Percentiles rank a stretch among this genome's conserved stretches.
phyloP scores from a whole-genome alignment of 805 yeast genomes.

The Tetrapisispora nanseiensis region DNA sequence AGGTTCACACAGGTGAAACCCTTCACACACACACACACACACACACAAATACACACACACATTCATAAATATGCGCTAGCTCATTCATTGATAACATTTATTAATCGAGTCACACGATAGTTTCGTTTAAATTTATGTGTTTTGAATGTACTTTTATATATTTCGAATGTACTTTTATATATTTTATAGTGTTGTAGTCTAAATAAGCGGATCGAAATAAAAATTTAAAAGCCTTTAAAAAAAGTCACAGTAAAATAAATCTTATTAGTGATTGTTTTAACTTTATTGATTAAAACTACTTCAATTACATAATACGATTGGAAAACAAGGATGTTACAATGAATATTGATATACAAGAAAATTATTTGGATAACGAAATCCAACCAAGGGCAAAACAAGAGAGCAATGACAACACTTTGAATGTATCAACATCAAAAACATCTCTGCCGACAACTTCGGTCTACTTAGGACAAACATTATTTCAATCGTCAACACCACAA shows the following conservation, averaged over 20 bases:
- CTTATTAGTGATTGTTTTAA: too few relatives aligned
- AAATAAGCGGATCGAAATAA: too few relatives aligned
- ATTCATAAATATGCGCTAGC: neutral
- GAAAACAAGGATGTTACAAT: neutral
- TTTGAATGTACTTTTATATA: too few relatives aligned
- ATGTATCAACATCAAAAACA: neutral
- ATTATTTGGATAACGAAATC: neutral
- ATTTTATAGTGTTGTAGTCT: too few relatives aligned
- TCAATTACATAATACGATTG: too few relatives aligned
- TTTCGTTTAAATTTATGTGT: too few relatives aligned
- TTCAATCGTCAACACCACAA: neutral
- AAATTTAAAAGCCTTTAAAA: too few relatives aligned
- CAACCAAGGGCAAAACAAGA: neutral
- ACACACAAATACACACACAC: too few relatives aligned
- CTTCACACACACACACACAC: neutral
- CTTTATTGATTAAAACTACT: too few relatives aligned
- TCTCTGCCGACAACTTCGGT: conserved; percentile 3
- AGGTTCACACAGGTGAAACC: neutral
- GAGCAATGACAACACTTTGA: neutral
- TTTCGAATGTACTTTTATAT: neutral
- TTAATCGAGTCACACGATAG: too few relatives aligned
- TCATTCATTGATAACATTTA: too few relatives aligned
- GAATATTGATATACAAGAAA: conserved; percentile 1
- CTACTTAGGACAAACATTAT: conserved; percentile 1
- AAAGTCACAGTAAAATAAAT: too few relatives aligned